phyloP scores from a whole-genome alignment of 192 early-diverging fungal species.

The Gryganskiella cystojenkinii region DNA sequence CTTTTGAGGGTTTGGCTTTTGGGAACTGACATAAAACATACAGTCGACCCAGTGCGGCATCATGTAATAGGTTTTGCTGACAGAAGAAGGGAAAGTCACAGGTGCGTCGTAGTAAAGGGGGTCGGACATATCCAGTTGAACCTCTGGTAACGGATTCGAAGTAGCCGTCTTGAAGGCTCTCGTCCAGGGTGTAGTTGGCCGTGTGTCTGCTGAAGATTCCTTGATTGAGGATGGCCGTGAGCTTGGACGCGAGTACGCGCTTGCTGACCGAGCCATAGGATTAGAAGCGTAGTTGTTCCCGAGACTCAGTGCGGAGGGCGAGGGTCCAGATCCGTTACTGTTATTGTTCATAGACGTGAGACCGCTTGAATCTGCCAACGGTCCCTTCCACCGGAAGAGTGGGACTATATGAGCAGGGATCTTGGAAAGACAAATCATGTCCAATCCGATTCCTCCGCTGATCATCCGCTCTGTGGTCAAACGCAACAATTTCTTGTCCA shows the following conservation, averaged over 20 bases:
- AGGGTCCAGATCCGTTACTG: conserved; percentile 25
- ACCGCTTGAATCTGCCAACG: conserved; percentile 33
- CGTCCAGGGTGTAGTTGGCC: conserved; percentile 17
- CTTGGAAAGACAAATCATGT: conserved; percentile 91
- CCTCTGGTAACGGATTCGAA: conserved; percentile 36
- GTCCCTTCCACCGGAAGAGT: conserved; percentile 72
- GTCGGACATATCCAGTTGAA: conserved; percentile 51
- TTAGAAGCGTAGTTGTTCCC: conserved; percentile 21
- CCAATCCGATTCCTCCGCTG: conserved; percentile 89
- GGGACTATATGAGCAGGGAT: conserved; percentile 91
- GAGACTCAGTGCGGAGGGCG: conserved; percentile 25
- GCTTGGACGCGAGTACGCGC: conserved; percentile 20
- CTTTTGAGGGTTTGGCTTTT: conserved; percentile 59
- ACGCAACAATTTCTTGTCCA: conserved; percentile 84
- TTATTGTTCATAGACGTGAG: conserved; percentile 10
- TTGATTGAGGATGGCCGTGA: conserved; percentile 26
- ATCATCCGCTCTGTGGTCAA: conserved; percentile 96
- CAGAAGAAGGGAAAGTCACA: conserved; percentile 27
- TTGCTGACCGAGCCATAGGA: conserved; percentile 25
- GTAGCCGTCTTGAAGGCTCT: conserved; percentile 14
- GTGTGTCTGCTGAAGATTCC: conserved; percentile 29
- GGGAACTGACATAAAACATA: conserved; percentile 80
- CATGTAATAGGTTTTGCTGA: conserved; percentile 64
- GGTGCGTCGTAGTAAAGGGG: conserved; percentile 64
- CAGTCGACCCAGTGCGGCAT: conserved; percentile 95